Conservation (phyloP, 106 monocot species). For the Acorus gramineus region DNA sequence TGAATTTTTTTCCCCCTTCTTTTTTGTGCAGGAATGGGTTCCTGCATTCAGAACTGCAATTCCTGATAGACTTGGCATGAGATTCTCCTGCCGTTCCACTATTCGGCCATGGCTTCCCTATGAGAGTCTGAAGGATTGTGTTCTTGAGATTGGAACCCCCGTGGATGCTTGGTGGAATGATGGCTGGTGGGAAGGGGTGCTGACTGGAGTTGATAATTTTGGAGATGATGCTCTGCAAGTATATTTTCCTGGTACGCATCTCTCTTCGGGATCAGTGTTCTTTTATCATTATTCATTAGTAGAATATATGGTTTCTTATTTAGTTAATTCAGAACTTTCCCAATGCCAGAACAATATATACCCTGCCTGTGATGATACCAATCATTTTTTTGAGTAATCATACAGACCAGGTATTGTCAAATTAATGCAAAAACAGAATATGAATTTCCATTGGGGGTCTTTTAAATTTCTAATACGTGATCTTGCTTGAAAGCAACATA, state of each 20-base stretch:
- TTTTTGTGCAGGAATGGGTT: constrained; percentile 66
- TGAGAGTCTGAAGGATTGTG: constrained; percentile 18
- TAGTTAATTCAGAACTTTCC: background rate
- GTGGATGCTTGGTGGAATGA: constrained; percentile 86
- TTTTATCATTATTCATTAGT: background rate
- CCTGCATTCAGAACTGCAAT: constrained; percentile 47
- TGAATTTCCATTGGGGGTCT: too few species aligned
- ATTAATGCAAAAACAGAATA: too few species aligned
- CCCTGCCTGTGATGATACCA: too few species aligned
- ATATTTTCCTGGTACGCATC: constrained; percentile 72
- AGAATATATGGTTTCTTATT: background rate
- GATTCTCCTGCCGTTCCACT: constrained; percentile 47
- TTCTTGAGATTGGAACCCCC: constrained; percentile 43
- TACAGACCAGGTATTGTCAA: too few species aligned
- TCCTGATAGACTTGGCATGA: constrained; percentile 69
- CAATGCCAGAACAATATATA: background rate
- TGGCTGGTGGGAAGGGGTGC: constrained; percentile 97
- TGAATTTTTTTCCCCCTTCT: background rate
- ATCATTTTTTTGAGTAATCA: too few species aligned
- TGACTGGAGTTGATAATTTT: constrained; percentile 34
- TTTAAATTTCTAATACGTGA: too few species aligned
- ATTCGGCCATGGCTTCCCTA: constrained; percentile 47
- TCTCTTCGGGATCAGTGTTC: background rate
- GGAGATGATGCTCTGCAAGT: constrained; percentile 49
- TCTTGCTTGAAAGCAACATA: too few species aligned